Percentiles rank a stretch among this genome's conserved stretches.
Evolutionary conservation across 1,284 basidiomycete genomes (phyloP).

Genomic region (Tremellales sp.): DNA sequence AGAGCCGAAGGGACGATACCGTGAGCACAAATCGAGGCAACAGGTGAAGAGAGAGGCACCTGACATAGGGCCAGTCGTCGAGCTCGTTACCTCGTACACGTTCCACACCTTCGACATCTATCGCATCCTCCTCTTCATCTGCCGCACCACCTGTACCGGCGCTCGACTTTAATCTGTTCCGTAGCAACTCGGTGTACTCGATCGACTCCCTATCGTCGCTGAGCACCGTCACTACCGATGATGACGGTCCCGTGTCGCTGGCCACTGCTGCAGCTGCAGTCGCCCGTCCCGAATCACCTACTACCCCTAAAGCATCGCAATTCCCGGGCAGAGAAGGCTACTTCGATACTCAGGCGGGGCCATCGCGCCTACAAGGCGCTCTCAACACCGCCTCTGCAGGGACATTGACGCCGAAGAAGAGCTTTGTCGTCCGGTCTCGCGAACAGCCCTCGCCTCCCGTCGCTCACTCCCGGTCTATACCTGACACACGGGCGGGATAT

Average conservation of each 20-base stretch:
- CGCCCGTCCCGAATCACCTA: conserved; percentile 9
- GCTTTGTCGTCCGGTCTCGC: conserved; percentile 19
- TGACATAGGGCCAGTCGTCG: too few relatives aligned
- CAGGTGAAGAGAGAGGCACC: too few relatives aligned
- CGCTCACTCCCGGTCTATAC: background rate
- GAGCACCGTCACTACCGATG: conserved; percentile 13
- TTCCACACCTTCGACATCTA: background rate
- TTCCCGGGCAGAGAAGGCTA: background rate
- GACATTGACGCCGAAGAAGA: conserved; percentile 16
- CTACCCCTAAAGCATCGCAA: conserved; percentile 26
- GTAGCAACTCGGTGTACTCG: conserved; percentile 35
- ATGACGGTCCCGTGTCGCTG: background rate
- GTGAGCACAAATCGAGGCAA: too few relatives aligned
- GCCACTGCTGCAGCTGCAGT: background rate
- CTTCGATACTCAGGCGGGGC: background rate
- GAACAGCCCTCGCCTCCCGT: background rate
- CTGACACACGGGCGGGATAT: background rate
- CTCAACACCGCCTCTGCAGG: background rate
- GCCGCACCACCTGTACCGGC: conserved; percentile 13
- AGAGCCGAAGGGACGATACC: background rate
- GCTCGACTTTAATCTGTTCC: conserved; percentile 41
- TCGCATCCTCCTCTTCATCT: background rate
- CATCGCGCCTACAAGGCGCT: background rate
- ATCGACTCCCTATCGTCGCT: conserved; percentile 26
- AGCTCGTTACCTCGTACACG: background rate